Percentiles rank a stretch among this genome's conserved stretches.
Conservation (phyloP, 225 moss, liverwort and hornwort genomes). For the Climacium dendroides region DNA sequence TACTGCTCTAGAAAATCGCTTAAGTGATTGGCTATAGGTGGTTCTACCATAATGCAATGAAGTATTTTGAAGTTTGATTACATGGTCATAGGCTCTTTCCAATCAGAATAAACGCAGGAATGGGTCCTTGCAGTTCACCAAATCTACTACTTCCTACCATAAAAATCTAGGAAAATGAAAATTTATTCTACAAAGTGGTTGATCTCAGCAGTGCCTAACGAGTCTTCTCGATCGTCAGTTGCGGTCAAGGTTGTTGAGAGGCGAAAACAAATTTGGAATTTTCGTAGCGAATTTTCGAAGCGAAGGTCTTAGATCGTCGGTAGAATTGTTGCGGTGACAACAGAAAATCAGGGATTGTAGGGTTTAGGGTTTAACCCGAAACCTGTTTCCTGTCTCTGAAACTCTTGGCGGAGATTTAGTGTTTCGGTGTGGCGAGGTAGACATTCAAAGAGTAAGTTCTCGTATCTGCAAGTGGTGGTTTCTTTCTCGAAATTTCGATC, state of each 20-base stretch:
- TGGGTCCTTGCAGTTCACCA: too few species aligned
- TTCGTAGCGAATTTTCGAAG: neutral
- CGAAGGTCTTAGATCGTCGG: neutral
- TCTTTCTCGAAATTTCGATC: neutral
- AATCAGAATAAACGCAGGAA: neutral
- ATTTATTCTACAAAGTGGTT: neutral
- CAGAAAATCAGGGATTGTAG: neutral
- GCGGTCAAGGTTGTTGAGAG: neutral
- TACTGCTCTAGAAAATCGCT: too few species aligned
- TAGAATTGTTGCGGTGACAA: neutral
- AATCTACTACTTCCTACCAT: too few species aligned
- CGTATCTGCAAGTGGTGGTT: neutral
- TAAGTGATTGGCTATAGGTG: too few species aligned
- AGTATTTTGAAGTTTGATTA: neutral
- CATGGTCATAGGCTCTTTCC: neutral
- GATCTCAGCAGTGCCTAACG: too few species aligned
- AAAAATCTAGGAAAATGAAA: too few species aligned
- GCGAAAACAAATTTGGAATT: neutral
- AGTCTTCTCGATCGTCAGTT: neutral
- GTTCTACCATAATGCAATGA: too few species aligned
- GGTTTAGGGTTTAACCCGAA: neutral
- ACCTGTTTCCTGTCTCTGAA: neutral
- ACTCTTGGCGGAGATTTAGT: neutral
- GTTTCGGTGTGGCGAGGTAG: neutral
- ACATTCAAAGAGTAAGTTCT: neutral